These are phyloP conservation scores for Lathyrus aphaca DNA, from an alignment of 306 rosid species.

Conservation along the genomic window DNA sequence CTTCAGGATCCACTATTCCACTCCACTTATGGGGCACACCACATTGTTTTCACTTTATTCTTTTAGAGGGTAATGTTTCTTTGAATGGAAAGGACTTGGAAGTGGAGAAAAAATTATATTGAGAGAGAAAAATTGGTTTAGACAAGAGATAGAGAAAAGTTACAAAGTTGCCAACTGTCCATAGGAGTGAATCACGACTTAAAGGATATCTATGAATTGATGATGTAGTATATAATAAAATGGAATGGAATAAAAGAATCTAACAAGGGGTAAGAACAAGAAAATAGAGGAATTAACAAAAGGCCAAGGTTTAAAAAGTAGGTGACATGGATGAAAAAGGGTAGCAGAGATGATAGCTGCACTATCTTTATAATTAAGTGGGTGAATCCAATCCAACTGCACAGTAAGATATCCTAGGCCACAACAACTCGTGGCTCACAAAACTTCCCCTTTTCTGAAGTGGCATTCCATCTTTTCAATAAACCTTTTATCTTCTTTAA, in stretches of 20 bases:
- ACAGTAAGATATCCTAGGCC: not conserved
- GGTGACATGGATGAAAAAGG: not conserved
- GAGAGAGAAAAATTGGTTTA: too few species aligned
- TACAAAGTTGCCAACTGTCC: too few species aligned
- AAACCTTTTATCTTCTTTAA: not conserved
- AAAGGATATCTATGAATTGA: too few species aligned
- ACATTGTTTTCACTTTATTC: too few species aligned
- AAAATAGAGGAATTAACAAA: not conserved
- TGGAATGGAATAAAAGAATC: not conserved
- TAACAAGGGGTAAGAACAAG: not conserved
- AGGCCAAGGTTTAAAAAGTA: not conserved
- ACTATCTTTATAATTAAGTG: not conserved
- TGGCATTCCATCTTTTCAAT: not conserved
- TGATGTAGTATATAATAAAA: too few species aligned
- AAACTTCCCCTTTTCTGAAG: slow-evolving; percentile 1
- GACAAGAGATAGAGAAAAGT: too few species aligned
- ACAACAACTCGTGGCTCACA: slow-evolving; percentile 7
- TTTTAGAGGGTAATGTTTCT: too few species aligned
- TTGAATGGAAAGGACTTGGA: too few species aligned
- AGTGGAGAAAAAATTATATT: too few species aligned
- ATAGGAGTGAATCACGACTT: too few species aligned
- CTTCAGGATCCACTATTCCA: too few species aligned
- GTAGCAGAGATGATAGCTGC: not conserved
- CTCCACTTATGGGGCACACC: too few species aligned
- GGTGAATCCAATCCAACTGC: not conserved